A percentile compares a stretch with the other conserved stretches of the same genome.
phyloP scores from a whole-genome alignment of 805 yeast genomes.

The Suhomyces canberraensis region DNA sequence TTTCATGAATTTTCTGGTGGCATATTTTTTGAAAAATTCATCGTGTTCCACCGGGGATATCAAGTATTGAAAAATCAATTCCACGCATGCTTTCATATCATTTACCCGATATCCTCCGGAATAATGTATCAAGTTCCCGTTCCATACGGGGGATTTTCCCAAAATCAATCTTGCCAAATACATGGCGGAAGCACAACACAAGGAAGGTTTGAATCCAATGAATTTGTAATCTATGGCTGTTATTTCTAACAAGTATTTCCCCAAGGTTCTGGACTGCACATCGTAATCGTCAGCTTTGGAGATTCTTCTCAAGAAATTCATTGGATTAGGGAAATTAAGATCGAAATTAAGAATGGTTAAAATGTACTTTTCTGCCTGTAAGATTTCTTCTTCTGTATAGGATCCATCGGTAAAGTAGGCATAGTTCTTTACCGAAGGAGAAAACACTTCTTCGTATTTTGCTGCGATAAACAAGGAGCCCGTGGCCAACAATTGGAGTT shows the following conservation, averaged over 20 bases:
- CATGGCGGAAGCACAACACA: constrained; percentile 87
- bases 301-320: constrained; percentile 83
- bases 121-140: constrained; percentile 82
- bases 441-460: constrained; percentile 86
- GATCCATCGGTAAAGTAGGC: constrained; percentile 88
- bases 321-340: constrained; percentile 82
- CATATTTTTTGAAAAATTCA: constrained; percentile 90
- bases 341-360: constrained; percentile 70
- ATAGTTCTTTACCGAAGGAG: constrained; percentile 82
- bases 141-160: constrained; percentile 70
- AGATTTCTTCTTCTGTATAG: constrained; percentile 73
- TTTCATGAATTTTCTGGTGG: constrained; percentile 83
- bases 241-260: constrained; percentile 79
- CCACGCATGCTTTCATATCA: constrained; percentile 69
- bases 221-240: constrained; percentile 73
- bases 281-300: constrained; percentile 91
- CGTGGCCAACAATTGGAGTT: constrained; percentile 81
- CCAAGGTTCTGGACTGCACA: constrained; percentile 76
- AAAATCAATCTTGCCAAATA: constrained; percentile 72
- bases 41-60: constrained; percentile 83
- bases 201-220: constrained; percentile 70
- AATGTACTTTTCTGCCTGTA: constrained; percentile 78
- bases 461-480: constrained; percentile 87
- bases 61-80: constrained; percentile 71
- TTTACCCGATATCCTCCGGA: constrained; percentile 83